These are phyloP conservation scores for Blepharisma stoltei DNA, from an alignment of 73 alveolate genomes.

Conservation along the genomic window DNA sequence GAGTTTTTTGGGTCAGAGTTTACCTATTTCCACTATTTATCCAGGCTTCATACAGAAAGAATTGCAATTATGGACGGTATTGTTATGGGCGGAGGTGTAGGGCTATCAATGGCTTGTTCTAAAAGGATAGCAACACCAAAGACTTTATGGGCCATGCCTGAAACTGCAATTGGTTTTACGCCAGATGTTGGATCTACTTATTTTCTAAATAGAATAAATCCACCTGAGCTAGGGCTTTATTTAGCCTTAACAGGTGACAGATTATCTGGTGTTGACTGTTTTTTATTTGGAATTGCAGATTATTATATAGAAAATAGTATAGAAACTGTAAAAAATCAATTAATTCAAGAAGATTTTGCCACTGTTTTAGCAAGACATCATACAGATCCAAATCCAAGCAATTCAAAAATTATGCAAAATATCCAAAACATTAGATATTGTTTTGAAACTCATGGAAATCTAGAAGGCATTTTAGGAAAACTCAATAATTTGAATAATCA, in stretches of 20 bases:
- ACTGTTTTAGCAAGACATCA: no score
- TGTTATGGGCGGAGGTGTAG: slow-evolving; percentile 42
- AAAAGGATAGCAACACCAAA: slow-evolving; percentile 26
- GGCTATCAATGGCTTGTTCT: slow-evolving; percentile 33
- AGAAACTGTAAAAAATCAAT: background rate
- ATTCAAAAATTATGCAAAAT: no score
- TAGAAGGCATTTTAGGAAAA: no score
- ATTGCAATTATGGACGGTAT: slow-evolving; percentile 26
- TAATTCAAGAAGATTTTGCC: no score
- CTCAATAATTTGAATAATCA: no score
- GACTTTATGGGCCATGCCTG: slow-evolving; percentile 44
- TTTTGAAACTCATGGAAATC: no score
- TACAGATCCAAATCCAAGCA: no score
- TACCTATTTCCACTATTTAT: background rate
- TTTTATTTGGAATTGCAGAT: background rate
- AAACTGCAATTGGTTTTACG: slow-evolving; percentile 38
- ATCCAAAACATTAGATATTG: no score
- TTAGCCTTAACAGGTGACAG: slow-evolving; percentile 39
- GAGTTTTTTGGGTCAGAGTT: slow-evolving; percentile 17
- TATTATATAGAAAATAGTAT: background rate
- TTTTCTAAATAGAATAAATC: slow-evolving; percentile 21
- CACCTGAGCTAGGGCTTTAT: slow-evolving; percentile 36
- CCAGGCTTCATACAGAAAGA: background rate
- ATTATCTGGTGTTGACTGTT: slow-evolving; percentile 30
- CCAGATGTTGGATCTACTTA: slow-evolving; percentile 48